Evolutionary conservation across 257 asterid species (phyloP).

Genomic region (Ophiorrhiza pumila): DNA sequence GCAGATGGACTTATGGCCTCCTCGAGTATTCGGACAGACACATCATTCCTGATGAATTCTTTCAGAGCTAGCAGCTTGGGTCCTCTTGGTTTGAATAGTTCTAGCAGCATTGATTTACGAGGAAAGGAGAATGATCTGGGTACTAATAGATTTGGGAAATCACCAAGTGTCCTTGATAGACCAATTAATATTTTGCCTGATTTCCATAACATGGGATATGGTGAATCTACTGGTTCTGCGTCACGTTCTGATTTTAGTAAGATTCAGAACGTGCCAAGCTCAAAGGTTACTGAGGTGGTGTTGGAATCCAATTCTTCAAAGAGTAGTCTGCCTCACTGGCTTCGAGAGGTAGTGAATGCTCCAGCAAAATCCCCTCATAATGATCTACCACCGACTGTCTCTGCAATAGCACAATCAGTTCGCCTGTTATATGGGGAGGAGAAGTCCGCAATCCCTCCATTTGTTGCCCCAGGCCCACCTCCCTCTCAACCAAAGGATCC

Average conservation of each 20-base stretch:
- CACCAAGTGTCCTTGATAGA: slow-evolving; percentile 36
- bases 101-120: slow-evolving; percentile 10
- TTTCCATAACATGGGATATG: slow-evolving; percentile 30
- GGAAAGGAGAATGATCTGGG: slow-evolving; percentile 29
- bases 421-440: slow-evolving; percentile 75
- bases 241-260: slow-evolving; percentile 25
- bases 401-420: slow-evolving; percentile 82
- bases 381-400: slow-evolving; percentile 61
- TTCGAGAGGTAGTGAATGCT: slow-evolving; percentile 75
- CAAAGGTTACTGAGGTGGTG: slow-evolving; percentile 62
- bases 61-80: slow-evolving; percentile 53
- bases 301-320: slow-evolving; percentile 35
- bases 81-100: slow-evolving; percentile 37
- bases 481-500: slow-evolving; percentile 80
- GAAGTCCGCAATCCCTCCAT: slow-evolving; percentile 67
- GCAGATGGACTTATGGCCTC: slow-evolving; percentile 40
- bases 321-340: slow-evolving; percentile 89
- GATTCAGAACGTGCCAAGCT: slow-evolving; percentile 27
- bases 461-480: slow-evolving; percentile 68
- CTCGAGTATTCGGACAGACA: slow-evolving; percentile 36
- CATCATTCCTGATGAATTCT: slow-evolving; percentile 57
- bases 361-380: slow-evolving; percentile 45
- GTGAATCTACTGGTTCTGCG: slow-evolving; percentile 32
- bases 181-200: slow-evolving; percentile 25
- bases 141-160: slow-evolving; percentile 40